Conservation (phyloP, 164 flowering plant species). For the Protea cynaroides region DNA sequence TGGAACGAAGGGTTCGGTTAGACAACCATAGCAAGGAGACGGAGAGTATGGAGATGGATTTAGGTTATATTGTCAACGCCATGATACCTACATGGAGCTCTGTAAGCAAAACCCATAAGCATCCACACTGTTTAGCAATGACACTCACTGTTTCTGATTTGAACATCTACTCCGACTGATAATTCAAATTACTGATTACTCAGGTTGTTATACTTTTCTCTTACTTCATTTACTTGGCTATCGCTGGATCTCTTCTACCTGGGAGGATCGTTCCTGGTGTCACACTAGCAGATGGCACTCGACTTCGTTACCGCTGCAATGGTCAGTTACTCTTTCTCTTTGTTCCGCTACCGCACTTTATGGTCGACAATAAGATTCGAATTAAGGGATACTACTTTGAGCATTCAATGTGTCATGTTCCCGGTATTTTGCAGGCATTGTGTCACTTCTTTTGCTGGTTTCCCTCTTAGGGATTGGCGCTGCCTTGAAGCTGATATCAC, state of each 20-base stretch:
- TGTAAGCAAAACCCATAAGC: slow-evolving; percentile 28
- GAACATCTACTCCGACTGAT: no score
- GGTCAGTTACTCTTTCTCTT: slow-evolving; percentile 29
- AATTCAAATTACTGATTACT: neutral
- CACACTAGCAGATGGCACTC: slow-evolving; percentile 53
- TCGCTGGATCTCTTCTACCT: slow-evolving; percentile 63
- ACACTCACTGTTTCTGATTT: no score
- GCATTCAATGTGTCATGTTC: neutral
- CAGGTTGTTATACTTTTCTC: slow-evolving; percentile 46
- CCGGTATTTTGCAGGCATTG: slow-evolving; percentile 40
- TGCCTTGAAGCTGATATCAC: slow-evolving; percentile 43
- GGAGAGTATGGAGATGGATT: slow-evolving; percentile 48
- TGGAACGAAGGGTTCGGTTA: no score
- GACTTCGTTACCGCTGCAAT: slow-evolving; percentile 84
- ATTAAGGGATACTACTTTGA: neutral
- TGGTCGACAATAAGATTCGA: no score
- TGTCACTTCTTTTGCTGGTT: slow-evolving; percentile 49
- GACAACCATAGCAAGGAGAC: no score
- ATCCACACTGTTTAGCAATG: no score
- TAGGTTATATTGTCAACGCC: slow-evolving; percentile 26
- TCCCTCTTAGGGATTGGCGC: slow-evolving; percentile 51
- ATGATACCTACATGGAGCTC: slow-evolving; percentile 55
- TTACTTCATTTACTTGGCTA: slow-evolving; percentile 59
- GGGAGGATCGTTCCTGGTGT: slow-evolving; percentile 78
- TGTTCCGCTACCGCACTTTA: no score